Evolutionary conservation across 1,284 basidiomycete genomes (phyloP).

Genomic region (Omphalotus olearius): DNA sequence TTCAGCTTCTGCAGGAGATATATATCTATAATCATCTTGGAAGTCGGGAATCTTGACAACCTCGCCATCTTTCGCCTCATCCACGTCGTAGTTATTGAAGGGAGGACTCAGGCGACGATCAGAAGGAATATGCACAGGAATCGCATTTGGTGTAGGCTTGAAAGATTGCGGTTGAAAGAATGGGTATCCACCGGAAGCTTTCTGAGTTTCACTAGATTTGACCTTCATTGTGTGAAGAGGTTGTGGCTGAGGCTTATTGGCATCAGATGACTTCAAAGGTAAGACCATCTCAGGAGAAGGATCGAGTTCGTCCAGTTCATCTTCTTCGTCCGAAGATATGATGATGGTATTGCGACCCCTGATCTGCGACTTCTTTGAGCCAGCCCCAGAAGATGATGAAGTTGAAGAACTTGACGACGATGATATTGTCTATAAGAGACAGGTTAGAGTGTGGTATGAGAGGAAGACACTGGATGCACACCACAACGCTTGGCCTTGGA

Average conservation of each 20-base stretch:
- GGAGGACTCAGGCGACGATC: not conserved
- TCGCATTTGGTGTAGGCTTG: not conserved
- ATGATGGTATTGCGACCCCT: conserved; percentile 6
- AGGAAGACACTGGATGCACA: not conserved
- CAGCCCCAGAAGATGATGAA: conserved; percentile 4
- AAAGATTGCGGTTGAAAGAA: not conserved
- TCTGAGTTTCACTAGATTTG: not conserved
- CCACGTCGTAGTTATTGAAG: not conserved
- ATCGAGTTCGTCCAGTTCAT: conserved; percentile 8
- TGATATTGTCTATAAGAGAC: not conserved
- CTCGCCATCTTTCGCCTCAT: conserved; percentile 7
- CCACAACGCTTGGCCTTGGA: not conserved
- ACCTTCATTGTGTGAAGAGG: conserved; percentile 3
- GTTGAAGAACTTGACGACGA: not conserved
- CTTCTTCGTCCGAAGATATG: conserved; percentile 17
- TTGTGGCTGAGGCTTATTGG: conserved; percentile 1
- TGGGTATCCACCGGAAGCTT: not conserved
- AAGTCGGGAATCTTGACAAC: conserved; percentile 25
- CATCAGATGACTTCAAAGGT: conserved; percentile 17
- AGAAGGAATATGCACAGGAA: not conserved
- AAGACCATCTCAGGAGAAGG: conserved; percentile 6
- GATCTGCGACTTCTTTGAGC: not conserved
- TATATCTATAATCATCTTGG: conserved; percentile 23
- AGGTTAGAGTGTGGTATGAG: not conserved
- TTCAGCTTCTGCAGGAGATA: conserved; percentile 50